Evolutionary conservation across 2,329 filamentous ascomycete genomes (phyloP), one percentile per base, ranked within the genome.

Genomic region (Penicillium sp.): DNA sequence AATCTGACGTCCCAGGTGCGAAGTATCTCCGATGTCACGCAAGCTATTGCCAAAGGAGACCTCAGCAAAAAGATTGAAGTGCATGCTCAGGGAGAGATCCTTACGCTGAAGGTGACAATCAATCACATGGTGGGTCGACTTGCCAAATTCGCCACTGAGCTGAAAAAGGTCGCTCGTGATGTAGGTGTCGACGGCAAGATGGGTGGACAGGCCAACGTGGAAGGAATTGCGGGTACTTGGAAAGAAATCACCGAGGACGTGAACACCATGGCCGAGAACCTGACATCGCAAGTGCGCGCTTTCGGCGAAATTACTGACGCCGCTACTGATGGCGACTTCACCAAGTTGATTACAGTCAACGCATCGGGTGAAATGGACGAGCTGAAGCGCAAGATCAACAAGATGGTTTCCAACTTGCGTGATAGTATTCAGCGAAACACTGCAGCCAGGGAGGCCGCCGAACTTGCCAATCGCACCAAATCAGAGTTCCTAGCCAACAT

Each of bases 281-380:
- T 95, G 76, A 97, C 92, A 3, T 93, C 92, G 0, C 93, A 99
- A 80, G 93, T 99, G 63, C 87, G 93, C 61, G 93, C 93, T 31
- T 99, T 99, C 71, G 93, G 91, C 46, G 92, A 97, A 68, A 97
- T 99, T 63, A 96, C 92, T n/a, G 95, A 96, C 69, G 84, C 93
- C 31, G 93, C 93, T 25, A 96, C 92, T 51, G 91, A 95, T 67
- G 93, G 93, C 56, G 92, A 99, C 71, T 97, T 97, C 70, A 95
- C 89, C 19, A 95, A 96, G 68, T 83, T 95, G 50, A 92, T 99
- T 68, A 95, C 93, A 40, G 92, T 99, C 14, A 91, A 96, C 70
- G 93, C 93, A 16, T 96, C 92, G 11, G 93, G 93, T 56, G 93
- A 99, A 72, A 97, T 99, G 93, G 93, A 97, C 72, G 92, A 97